A percentile compares a stretch with the other conserved stretches of the same genome.
phyloP scores from a whole-genome alignment of 345 rosid genomes.

The Excoecaria cochinchinensis region DNA sequence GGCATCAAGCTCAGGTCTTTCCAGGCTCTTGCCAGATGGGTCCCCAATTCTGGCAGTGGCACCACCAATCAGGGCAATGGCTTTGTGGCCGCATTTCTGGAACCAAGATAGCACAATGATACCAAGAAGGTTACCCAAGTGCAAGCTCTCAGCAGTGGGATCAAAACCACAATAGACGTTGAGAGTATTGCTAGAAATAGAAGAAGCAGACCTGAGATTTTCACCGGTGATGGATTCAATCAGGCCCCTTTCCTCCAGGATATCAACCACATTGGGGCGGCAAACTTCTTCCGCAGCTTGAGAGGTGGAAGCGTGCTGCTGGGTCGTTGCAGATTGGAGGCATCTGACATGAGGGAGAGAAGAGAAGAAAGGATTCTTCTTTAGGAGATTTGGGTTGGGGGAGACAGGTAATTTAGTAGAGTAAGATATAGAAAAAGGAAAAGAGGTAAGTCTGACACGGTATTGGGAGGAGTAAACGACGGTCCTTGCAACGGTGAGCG shows the following conservation, averaged over 20 bases:
- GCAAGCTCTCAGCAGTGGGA: constrained; percentile 92
- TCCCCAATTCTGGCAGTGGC: constrained; percentile 93
- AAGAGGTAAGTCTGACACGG: constrained; percentile 32
- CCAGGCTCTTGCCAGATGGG: constrained; percentile 91
- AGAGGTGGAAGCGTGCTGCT: constrained; percentile 19
- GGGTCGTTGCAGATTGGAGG: constrained; percentile 29
- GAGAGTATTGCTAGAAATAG: constrained; percentile 40
- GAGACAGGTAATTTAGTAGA: constrained; percentile 19
- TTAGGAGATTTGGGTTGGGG: constrained; percentile 15
- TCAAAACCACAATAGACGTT: constrained; percentile 92
- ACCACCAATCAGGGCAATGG: constrained; percentile 88
- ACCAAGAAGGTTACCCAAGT: constrained; percentile 87
- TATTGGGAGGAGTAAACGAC: constrained; percentile 32
- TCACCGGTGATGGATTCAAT: constrained; percentile 81
- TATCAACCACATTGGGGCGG: constrained; percentile 57
- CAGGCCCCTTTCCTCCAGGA: constrained; percentile 77
- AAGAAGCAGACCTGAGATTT: constrained; percentile 63
- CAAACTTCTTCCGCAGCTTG: constrained; percentile 20
- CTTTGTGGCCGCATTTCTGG: constrained; percentile 79
- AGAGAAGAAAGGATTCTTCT: constrained; percentile 24
- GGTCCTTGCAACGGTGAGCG: constrained; percentile 27
- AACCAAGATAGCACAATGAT: constrained; percentile 96
- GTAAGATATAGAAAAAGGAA: constrained; percentile 28
- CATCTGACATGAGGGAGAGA: constrained; percentile 28
- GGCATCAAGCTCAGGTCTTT: constrained; percentile 80